Base-by-base conservation (phyloP, 169 alveolate genomes). In the Condylostoma magnum region DNA sequence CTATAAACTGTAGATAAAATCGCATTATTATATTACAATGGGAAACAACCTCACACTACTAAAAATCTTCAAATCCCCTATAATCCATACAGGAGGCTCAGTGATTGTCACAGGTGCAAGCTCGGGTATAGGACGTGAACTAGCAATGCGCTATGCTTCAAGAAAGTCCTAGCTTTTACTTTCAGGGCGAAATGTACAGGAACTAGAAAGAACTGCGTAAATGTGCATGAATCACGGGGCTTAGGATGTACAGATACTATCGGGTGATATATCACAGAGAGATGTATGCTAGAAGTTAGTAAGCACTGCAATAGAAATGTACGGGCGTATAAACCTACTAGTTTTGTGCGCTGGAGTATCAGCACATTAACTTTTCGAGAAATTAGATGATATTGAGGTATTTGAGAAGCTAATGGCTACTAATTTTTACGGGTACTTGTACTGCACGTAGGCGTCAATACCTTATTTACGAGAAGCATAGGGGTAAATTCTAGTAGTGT, bases 331-430 rank as follows among this genome's bases (percentile, higher is more conserved):
- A 15, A 86, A 85, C 57, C 69, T 85, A 12, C 36, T 85, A 51
- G 82, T 85, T 3, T 51, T 85, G 22, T 80, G 83, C 57, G 92
- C 92, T 22, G 92, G 92, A 34, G 77, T 85, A 3, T 55, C 79
- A 43, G 92, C 92, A 22, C 86, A 85, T 80, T 41, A 72, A 37
- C 58, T 51, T n/a, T 85, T 85, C 74, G 75, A 79, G 36, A 82
- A 80, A 15, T 47, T 80, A 5, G n/a, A 74, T 36, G 41, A 43
- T 20, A 28, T 85, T 33, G 6, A 36, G 0, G 46, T 73, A 12
- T 85, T 57, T 56, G 65, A 74, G 36, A 51, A 73, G 48, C 31
- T 85, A 1, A 78, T 85, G 86, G 85, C 80, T 15, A 66, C 77
- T 5, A 85, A 85, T 37, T 85, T 80, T 44, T 85, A 56, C 78